Conservation (phyloP, 1,284 basidiomycete species). For the Veloporphyrellus conicus region DNA sequence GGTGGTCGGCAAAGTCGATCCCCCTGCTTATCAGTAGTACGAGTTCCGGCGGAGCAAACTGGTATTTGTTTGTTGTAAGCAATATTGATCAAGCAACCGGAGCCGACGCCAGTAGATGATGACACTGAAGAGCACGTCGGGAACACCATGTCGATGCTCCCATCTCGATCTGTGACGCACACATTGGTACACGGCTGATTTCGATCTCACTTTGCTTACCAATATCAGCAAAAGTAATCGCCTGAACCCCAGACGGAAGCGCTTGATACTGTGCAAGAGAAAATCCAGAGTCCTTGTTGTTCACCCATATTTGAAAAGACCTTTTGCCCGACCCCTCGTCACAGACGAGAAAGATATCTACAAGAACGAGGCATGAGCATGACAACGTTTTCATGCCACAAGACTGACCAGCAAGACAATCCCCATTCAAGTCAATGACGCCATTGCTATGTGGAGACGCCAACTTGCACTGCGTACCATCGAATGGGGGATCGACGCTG, state of each 20-base stretch:
- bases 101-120: conserved; percentile 61
- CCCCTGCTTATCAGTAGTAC: conserved; percentile 46
- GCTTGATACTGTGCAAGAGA: conserved; percentile 61
- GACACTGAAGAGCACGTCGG: conserved; percentile 76
- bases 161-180: conserved; percentile 73
- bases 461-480: conserved; percentile 65
- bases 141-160: conserved; percentile 94
- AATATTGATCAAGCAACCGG: conserved; percentile 81
- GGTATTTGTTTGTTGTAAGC: conserved; percentile 91
- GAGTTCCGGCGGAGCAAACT: conserved; percentile 61
- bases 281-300: conserved; percentile 75
- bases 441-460: conserved; percentile 92
- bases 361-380: conserved; percentile 2
- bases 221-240: conserved; percentile 88
- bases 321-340: conserved; percentile 52
- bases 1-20: conserved; percentile 68
- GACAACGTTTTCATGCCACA: background rate
- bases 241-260: conserved; percentile 76
- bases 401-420: conserved; percentile 81
- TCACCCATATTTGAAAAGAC: conserved; percentile 89
- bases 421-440: conserved; percentile 92
- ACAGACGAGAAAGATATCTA: conserved; percentile 90
- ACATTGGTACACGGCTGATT: background rate
- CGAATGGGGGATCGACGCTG: conserved; percentile 59
- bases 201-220: conserved; percentile 48